Base-by-base conservation (phyloP, 2,329 filamentous ascomycete genomes). In the Scopulariopsis brevicaulis region DNA sequence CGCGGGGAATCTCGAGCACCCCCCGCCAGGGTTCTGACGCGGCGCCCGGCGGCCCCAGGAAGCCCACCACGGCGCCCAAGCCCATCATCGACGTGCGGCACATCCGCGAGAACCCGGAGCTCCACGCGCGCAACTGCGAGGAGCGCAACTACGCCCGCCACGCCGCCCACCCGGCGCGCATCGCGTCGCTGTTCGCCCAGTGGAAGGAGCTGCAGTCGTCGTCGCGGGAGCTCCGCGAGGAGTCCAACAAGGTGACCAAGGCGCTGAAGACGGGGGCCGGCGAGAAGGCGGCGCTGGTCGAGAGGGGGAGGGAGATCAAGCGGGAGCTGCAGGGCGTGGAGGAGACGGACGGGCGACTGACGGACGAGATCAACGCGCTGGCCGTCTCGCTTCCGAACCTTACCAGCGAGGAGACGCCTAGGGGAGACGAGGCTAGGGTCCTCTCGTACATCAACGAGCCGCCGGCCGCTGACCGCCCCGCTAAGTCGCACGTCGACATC, bases 371-470 rank as follows among this genome's bases (percentile, higher is more conserved):
- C 70, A 80, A 89, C 61, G 72, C 74, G 43, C 79, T 96, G 59
- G 91, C 91, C 1, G 76, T 89, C 1, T 82, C 87, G 53, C 78
- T 97, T 56, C 94, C 94, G 14, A 99, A 97, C 72, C 78, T 96
- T 60, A 96, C 90, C 59, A 89, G 85, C 68, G 71, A 78, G 4
- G 74, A 84, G 56, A 95, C 92, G 15, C 94, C 94, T 0, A 76
- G 84, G 35, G 88, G 89, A 55, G 71, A 79, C 48, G 77, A 86
- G 60, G 81, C 87, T 1, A 72, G 74, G 46, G 71, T 95, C 5
- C 72, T 96, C 18, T 82, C 78, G 63, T 91, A 91, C 69, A 89
- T 97, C 74, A 95, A 96, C 70, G 79, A 86, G 59, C 79, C 85
- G 14, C 70, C 85, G 77, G 40, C 63, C 61, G 18, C 65, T 60